Base-by-base conservation (phyloP, 257 asterid species). In the Gardenia jasminoides region DNA sequence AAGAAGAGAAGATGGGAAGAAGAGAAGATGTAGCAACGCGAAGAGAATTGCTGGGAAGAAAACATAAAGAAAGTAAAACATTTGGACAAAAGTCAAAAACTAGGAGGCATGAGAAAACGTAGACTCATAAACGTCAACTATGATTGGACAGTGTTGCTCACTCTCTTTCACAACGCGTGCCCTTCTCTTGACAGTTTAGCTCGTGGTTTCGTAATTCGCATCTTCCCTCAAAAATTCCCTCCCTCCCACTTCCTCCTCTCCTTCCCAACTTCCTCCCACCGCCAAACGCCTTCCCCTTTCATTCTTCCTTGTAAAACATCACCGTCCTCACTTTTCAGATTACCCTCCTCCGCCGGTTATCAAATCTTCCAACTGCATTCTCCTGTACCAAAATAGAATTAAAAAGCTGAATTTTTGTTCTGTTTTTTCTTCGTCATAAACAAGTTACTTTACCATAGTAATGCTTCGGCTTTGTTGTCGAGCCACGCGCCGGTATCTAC, bases 381-480 rank as follows among this genome's bases (percentile, higher is more conserved):
- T 28, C 30, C 61, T 8, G 28, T 7, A 15, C 72, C 3, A 59
- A 78, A 43, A 26, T 56, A 1, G 41, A 47, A 28, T 43, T 6
- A 16, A 31, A 47, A 3, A 7, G n/a, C 54, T n/a, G 20, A 74
- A 48, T 50, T 50, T 16, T 9, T 30, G 26, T 43, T 15, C 22
- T 20, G 46, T 44, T 47, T 71, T 2, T 44, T 30, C 50, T n/a
- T 11, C 1, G 50, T 4, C 52, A 10, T 10, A 8, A 16, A 13
- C 10, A 64, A 39, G 10, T 4, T 36, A 13, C 72, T 11, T 1
- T 7, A 43, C 58, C 50, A n/a, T 52, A 12, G 31, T 47, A 47
- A 88, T 88, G 91, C 83, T 88, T 83, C 87, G 86, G 54, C 81
- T 88, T 52, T 67, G 76, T 30, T 26, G 84, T 61, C 72, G 81